Evolutionary conservation across 148 eudicot species (phyloP).

Genomic region (Mesembryanthemum crystallinum): DNA sequence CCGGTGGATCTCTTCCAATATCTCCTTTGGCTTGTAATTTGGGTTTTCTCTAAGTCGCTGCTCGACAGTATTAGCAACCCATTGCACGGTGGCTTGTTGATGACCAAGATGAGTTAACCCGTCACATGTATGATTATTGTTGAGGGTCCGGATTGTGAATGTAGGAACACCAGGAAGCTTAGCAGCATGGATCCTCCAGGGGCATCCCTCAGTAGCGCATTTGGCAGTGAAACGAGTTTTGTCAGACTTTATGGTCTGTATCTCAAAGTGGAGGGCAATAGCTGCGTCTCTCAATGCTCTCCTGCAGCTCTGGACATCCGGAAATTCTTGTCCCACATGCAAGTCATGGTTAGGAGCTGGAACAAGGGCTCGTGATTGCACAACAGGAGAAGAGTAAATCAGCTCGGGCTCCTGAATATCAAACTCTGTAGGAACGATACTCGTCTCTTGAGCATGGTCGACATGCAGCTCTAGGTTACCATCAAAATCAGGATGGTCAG

Average conservation of each 20-base stretch:
- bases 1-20: conserved; percentile 67
- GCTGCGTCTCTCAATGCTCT: conserved; percentile 61
- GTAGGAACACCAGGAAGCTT: conserved; percentile 73
- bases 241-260: conserved; percentile 71
- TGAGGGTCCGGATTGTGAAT: conserved; percentile 67
- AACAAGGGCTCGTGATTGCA: conserved; percentile 46
- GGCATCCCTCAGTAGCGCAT: conserved; percentile 77
- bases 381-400: conserved; percentile 34
- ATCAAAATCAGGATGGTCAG: conserved; percentile 37
- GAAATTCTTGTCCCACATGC: conserved; percentile 63
- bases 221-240: conserved; percentile 74
- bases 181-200: conserved; percentile 81
- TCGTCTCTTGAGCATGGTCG: conserved; percentile 35
- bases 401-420: conserved; percentile 35
- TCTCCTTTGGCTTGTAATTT: conserved; percentile 72
- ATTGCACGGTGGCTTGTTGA: conserved; percentile 78
- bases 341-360: conserved; percentile 48
- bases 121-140: conserved; percentile 52
- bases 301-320: conserved; percentile 66
- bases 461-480: conserved; percentile 35
- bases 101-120: conserved; percentile 74
- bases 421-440: conserved; percentile 30
- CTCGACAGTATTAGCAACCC: conserved; percentile 76
- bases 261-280: conserved; percentile 72
- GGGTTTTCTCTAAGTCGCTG: conserved; percentile 66